phyloP scores from a whole-genome alignment of 768 basidiomycete species.

The Coprinopsis sp. region DNA sequence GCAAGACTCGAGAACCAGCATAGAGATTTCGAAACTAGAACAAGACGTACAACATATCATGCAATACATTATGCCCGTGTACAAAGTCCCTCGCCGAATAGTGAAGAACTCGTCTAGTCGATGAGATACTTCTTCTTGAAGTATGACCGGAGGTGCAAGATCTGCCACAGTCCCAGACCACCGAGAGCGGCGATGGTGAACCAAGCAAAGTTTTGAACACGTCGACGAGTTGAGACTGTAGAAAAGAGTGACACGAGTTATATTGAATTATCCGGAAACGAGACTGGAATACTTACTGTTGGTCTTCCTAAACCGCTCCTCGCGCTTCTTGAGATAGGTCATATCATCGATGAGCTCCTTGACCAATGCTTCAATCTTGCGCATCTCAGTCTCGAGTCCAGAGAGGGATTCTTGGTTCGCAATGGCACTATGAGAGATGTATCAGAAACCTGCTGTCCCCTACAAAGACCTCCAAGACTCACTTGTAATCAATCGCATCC shows the following conservation, averaged over 20 bases:
- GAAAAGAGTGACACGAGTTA: conserved; percentile 6
- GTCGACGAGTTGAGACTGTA: conserved; percentile 83
- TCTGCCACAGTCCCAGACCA: conserved; percentile 88
- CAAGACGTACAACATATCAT: no score
- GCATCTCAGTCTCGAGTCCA: conserved; percentile 96
- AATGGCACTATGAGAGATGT: conserved; percentile 64
- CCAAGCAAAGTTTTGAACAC: conserved; percentile 92
- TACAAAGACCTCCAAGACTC: conserved; percentile 23
- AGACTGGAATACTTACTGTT: conserved; percentile 60
- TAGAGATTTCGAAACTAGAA: no score
- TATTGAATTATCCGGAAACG: neutral
- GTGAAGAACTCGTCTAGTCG: no score
- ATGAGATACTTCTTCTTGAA: conserved; percentile 96
- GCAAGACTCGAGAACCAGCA: no score
- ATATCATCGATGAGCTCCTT: conserved; percentile 95
- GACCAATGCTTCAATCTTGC: conserved; percentile 91
- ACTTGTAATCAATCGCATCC: conserved; percentile 99
- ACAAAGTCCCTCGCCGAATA: no score
- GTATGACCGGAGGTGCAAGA: conserved; percentile 89
- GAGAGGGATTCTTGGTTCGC: conserved; percentile 97
- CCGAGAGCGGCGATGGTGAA: conserved; percentile 78
- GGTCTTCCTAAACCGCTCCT: conserved; percentile 81
- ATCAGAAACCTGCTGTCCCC: neutral
- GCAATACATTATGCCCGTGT: no score
- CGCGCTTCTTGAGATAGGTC: conserved; percentile 85